These are phyloP conservation scores for Austroboletus niveus DNA, from an alignment of 1,284 basidiomycete genomes.

Conservation along the genomic window DNA sequence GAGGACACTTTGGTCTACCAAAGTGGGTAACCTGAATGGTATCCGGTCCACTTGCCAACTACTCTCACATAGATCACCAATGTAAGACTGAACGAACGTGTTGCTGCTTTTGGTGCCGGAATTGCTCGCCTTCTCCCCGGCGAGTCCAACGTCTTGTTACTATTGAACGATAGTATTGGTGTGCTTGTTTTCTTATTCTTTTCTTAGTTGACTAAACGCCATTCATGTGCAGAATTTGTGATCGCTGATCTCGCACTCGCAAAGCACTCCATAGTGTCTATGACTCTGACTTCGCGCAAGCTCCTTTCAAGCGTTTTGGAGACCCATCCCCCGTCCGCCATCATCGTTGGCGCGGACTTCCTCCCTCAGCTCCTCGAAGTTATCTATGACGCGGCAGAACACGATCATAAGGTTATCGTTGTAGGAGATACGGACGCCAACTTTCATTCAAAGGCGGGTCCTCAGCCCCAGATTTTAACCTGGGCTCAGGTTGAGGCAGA, in stretches of 20 bases:
- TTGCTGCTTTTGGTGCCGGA: slow-evolving; percentile 66
- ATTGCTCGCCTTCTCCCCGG: slow-evolving; percentile 58
- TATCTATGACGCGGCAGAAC: slow-evolving; percentile 57
- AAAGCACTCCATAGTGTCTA: slow-evolving; percentile 65
- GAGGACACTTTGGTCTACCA: slow-evolving; percentile 74
- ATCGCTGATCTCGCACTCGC: slow-evolving; percentile 74
- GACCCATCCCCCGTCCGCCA: slow-evolving; percentile 60
- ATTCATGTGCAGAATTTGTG: slow-evolving; percentile 57
- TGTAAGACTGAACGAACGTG: slow-evolving; percentile 58
- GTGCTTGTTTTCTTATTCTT: slow-evolving; percentile 14
- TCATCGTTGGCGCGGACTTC: slow-evolving; percentile 63
- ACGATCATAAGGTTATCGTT: slow-evolving; percentile 60
- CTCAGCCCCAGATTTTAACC: slow-evolving; percentile 51
- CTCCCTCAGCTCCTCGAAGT: slow-evolving; percentile 64
- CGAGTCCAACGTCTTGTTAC: slow-evolving; percentile 66
- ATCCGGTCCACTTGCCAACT: background rate
- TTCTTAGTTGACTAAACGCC: slow-evolving; percentile 2
- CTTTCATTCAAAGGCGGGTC: slow-evolving; percentile 41
- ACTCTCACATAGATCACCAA: slow-evolving; percentile 59
- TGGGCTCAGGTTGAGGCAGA: slow-evolving; percentile 67
- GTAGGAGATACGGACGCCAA: slow-evolving; percentile 55
- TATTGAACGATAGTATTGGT: slow-evolving; percentile 77
- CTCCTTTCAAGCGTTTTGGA: slow-evolving; percentile 63
- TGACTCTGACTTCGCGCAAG: slow-evolving; percentile 59
- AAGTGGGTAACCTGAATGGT: slow-evolving; percentile 41